A percentile compares a stretch with the other conserved stretches of the same genome.
Conservation (phyloP, 129 eudicot species). For the Flaveria trinervia region DNA sequence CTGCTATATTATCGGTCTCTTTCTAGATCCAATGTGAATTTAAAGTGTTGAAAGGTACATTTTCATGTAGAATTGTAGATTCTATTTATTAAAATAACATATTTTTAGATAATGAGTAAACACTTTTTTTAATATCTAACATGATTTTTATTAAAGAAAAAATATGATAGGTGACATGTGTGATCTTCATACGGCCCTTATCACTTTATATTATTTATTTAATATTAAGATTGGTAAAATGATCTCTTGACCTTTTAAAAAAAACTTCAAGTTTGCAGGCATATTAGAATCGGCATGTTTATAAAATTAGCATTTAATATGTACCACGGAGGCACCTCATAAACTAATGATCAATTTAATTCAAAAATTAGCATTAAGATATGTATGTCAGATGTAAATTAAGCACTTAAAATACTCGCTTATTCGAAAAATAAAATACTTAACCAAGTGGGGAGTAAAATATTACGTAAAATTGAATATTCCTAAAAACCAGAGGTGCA, state of each 20-base stretch:
- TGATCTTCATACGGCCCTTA: constrained; percentile 11
- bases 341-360: no score
- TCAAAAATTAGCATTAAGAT: no score
- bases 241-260: background rate
- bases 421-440: background rate
- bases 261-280: background rate
- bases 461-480: background rate
- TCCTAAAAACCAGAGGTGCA: constrained; percentile 6
- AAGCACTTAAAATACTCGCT: background rate
- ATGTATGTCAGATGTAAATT: no score
- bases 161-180: constrained; percentile 17
- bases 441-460: background rate
- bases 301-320: no score
- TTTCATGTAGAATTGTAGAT: background rate
- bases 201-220: background rate
- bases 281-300: no score
- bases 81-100: background rate
- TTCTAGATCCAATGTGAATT: background rate
- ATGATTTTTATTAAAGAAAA: background rate
- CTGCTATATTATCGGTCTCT: background rate
- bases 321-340: no score
- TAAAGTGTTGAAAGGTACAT: background rate
- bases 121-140: constrained; percentile 5
- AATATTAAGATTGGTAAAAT: background rate
- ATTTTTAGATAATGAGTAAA: background rate